Evolutionary conservation across 257 asterid genomes (phyloP).

Genomic region (Orobanche coerulescens): DNA sequence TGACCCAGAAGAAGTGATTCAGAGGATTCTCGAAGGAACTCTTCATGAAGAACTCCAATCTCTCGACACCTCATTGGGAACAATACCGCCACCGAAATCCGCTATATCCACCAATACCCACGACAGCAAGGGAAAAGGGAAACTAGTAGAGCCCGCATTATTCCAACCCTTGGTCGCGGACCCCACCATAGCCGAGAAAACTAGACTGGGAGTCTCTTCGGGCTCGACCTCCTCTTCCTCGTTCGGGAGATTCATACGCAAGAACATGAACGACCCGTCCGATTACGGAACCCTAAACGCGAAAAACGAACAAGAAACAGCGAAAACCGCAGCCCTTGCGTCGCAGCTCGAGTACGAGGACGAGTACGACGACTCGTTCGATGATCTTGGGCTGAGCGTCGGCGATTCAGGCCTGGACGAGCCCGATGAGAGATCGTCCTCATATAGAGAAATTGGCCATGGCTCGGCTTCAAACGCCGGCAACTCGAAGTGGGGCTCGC

Average conservation of each 20-base stretch:
- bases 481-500: conserved; percentile 59
- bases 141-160: conserved; percentile 36
- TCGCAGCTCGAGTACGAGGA: conserved; percentile 90
- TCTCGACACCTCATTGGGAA: conserved; percentile 54
- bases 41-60: conserved; percentile 76
- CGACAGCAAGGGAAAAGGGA: conserved; percentile 82
- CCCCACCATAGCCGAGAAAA: no score
- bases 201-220: conserved; percentile 35
- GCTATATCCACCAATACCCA: conserved; percentile 24
- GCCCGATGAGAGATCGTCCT: conserved; percentile 33
- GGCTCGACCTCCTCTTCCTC: conserved; percentile 48
- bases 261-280: conserved; percentile 34
- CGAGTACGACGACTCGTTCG: conserved; percentile 95
- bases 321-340: conserved; percentile 67
- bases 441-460: conserved; percentile 32
- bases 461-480: conserved; percentile 33
- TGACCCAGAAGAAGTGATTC: conserved; percentile 85
- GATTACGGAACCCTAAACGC: conserved; percentile 42
- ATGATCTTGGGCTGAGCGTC: conserved; percentile 80
- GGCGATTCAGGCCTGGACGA: conserved; percentile 71
- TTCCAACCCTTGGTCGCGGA: conserved; percentile 21
- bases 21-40: conserved; percentile 84
- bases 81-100: conserved; percentile 42
- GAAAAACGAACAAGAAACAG: conserved; percentile 38
- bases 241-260: conserved; percentile 73